phyloP scores from a whole-genome alignment of 345 rosid species.

The Citrus reticulata region DNA sequence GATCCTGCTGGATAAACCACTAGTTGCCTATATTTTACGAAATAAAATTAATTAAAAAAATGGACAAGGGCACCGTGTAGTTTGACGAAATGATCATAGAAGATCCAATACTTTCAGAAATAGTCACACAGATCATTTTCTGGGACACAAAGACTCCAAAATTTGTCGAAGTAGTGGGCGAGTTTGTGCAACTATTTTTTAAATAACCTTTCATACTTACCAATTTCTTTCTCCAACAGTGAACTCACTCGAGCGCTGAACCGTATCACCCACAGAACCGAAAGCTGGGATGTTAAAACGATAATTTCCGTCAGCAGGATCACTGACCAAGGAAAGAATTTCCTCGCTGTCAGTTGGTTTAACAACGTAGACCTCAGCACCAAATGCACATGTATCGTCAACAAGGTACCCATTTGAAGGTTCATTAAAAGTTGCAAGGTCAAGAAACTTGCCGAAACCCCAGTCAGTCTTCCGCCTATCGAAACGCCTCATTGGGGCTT shows the following conservation, averaged over 20 bases:
- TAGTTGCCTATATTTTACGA: too few species aligned
- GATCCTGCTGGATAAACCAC: too few species aligned
- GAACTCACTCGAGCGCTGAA: not conserved
- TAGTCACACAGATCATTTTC: too few species aligned
- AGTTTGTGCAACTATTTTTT: too few species aligned
- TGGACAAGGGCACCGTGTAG: too few species aligned
- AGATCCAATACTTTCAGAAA: too few species aligned
- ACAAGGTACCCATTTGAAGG: constrained; percentile 1
- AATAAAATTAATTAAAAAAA: too few species aligned
- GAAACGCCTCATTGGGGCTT: not conserved
- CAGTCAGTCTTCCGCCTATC: not conserved
- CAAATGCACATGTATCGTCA: not conserved
- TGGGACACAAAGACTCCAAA: too few species aligned
- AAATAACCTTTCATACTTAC: too few species aligned
- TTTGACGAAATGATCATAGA: too few species aligned
- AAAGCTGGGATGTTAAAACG: not conserved
- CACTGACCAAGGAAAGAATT: not conserved
- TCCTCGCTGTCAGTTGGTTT: not conserved
- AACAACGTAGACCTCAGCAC: constrained; percentile 6
- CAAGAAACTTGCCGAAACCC: constrained; percentile 10
- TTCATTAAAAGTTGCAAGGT: constrained; percentile 1
- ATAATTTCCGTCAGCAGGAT: not conserved
- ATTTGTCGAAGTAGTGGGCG: too few species aligned
- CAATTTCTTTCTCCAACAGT: too few species aligned
- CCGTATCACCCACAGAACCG: not conserved